phyloP scores from a whole-genome alignment of 1,284 basidiomycete genomes.

The Rhodofomes roseus region DNA sequence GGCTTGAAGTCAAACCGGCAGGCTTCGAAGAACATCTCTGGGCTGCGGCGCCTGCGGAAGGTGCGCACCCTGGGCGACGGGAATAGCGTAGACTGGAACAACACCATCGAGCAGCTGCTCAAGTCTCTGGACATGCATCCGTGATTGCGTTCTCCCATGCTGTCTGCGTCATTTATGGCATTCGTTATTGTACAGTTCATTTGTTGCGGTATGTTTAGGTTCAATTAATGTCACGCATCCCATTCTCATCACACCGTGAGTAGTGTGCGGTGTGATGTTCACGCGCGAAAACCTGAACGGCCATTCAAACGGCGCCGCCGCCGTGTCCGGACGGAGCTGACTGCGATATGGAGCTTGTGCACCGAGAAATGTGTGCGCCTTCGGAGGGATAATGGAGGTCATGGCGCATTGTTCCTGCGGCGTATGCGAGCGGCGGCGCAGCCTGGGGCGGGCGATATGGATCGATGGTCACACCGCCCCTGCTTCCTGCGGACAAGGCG shows the following conservation, averaged over 20 bases:
- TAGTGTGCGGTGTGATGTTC: neutral
- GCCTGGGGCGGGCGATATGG: neutral
- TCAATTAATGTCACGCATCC: neutral
- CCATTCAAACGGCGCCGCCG: neutral
- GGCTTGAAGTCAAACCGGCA: constrained; percentile 5
- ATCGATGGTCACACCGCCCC: constrained; percentile 1
- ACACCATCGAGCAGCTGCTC: constrained; percentile 20
- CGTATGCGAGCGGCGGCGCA: neutral
- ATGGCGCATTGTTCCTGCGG: neutral
- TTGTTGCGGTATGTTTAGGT: neutral
- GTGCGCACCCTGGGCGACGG: constrained; percentile 18
- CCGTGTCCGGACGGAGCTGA: neutral
- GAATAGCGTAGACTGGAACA: constrained; percentile 21
- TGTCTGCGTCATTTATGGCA: neutral
- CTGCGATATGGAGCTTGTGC: neutral
- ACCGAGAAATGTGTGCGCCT: neutral
- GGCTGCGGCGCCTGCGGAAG: constrained; percentile 17
- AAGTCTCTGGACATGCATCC: constrained; percentile 12
- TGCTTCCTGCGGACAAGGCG: neutral
- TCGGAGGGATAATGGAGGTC: neutral
- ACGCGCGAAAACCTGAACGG: neutral
- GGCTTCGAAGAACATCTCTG: constrained; percentile 3
- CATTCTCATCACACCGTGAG: neutral
- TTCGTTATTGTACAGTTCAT: neutral
- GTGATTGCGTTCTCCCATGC: neutral